Evolutionary conservation across 306 rosid genomes (phyloP), one percentile per base, ranked within the genome.

Genomic region (Quercus engelmannii): DNA sequence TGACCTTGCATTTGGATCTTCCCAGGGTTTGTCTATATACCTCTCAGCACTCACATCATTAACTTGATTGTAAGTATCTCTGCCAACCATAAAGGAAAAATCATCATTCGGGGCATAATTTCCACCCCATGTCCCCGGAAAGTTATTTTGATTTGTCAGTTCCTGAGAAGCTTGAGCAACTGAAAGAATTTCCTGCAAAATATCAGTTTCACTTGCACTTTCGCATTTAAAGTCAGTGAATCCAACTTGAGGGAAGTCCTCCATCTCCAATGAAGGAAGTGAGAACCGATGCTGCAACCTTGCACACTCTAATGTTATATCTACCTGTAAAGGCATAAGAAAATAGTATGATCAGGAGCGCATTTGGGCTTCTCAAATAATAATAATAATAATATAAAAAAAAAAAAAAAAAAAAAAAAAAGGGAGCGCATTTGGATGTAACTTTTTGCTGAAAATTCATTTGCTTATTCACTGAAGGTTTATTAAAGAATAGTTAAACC

Each of bases 231-330:
- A 75, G 82, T 94, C 87, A 49, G 85, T 80, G 67, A 72, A 68
- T 77, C 86, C 87, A 23, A 74, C 84, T 74, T 87, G 96, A 73
- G 93, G 88, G 76, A 87, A 92, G 71, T 90, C 93, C 73, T 86
- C 89, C 65, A 90, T 91, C 85, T 88, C 97, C 82, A 92, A 83
- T 13, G 97, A 89, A 25, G 98, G 97, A 89, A 91, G 82, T 58
- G 85, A 15, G 78, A 92, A 87, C 81, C 95, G 86, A 63, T 91
- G 93, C 55, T 92, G 97, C 88, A 92, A 79, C 89, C 98, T 88
- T 85, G 98, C 98, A 75, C 97, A 92, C 88, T 94, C 97, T 69
- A 91, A 71, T 35, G 98, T 97, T 82, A 90, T 80, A 78, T 94
- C 97, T 55, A 94, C 97, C 98, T 94, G 54, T 55, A 70, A 78